phyloP scores from a whole-genome alignment of 495 filamentous ascomycete species.

The Penicillium robsamsonii region DNA sequence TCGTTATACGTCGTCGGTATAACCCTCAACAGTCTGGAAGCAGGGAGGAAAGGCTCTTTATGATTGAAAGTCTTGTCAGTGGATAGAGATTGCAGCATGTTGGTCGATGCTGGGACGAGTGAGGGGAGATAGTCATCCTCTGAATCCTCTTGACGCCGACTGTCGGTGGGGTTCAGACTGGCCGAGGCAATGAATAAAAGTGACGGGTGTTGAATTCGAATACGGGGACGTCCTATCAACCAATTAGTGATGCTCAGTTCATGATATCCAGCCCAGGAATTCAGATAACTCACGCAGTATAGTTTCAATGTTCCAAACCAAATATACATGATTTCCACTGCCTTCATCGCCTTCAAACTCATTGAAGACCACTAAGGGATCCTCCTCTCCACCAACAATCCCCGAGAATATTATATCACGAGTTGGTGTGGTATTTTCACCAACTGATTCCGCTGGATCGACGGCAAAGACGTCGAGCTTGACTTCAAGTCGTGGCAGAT shows the following conservation, averaged over 20 bases:
- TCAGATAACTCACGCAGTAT: constrained; percentile 55
- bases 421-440: constrained; percentile 47
- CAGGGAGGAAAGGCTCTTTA: constrained; percentile 73
- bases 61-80: constrained; percentile 64
- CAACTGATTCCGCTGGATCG: constrained; percentile 51
- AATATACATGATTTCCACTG: constrained; percentile 58
- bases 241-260: constrained; percentile 10
- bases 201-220: constrained; percentile 73
- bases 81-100: constrained; percentile 75
- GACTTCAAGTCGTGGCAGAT: constrained; percentile 62
- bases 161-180: constrained; percentile 57
- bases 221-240: constrained; percentile 60
- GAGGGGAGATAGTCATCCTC: constrained; percentile 75
- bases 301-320: constrained; percentile 79
- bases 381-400: constrained; percentile 54
- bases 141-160: constrained; percentile 43
- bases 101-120: constrained; percentile 70
- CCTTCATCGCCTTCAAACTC: constrained; percentile 53
- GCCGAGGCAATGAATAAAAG: constrained; percentile 76
- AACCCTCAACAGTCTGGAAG: constrained; percentile 74
- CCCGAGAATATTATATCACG: constrained; percentile 67
- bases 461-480: constrained; percentile 70
- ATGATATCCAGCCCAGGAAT: constrained; percentile 11
- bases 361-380: constrained; percentile 61
- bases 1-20: constrained; percentile 60